Base-by-base conservation (phyloP, 2,329 filamentous ascomycete species). In the Zarea fungicola region DNA sequence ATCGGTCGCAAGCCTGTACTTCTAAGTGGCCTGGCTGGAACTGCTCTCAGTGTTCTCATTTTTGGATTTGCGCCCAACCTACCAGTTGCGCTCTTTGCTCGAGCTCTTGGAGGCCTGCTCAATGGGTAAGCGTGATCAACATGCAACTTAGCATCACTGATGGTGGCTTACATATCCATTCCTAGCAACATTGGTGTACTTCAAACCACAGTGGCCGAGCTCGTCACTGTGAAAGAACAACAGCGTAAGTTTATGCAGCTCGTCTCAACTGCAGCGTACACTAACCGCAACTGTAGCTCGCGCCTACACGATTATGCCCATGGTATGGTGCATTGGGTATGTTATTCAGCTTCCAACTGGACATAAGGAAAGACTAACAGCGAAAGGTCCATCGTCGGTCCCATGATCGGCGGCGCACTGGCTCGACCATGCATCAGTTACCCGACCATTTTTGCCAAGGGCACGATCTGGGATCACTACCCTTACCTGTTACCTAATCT, bases 291-390 rank as follows among this genome's bases (percentile, higher is more conserved):
- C 42, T 47, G 46, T 53, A 90, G 87, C 91, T 57, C 88, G 89
- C 59, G 93, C 92, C 42, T 99, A 95, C 70, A 89, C 92, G 11
- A 91, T 97, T 58, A 96, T 99, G 90, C 93, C 93, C 6, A 89
- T 96, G 64, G 89, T 97, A 22, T 99, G 93, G 93, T 96, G 91
- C 64, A 78, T 99, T 62, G 93, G 93, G 76, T 89, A 74, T 70
- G 75, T 70, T 42, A 26, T 35, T 21, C 23, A 6, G 5, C 18
- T 5, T 37, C n/a, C 4, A 22, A 10, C 16, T 14, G 7, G 16
- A 18, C 8, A 42, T 47, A 49, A 62, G 66, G 54, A 65, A 59
- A 51, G 16, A 57, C 63, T 59, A 26, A 54, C 47, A 25, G 21
- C 3, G 23, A 58, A 60, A 89, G 85, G 59, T 96, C 92, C 23